Percentiles rank a stretch among this genome's conserved stretches.
phyloP scores from a whole-genome alignment of 2,329 filamentous ascomycete species.

The Exophiala mesophila region DNA sequence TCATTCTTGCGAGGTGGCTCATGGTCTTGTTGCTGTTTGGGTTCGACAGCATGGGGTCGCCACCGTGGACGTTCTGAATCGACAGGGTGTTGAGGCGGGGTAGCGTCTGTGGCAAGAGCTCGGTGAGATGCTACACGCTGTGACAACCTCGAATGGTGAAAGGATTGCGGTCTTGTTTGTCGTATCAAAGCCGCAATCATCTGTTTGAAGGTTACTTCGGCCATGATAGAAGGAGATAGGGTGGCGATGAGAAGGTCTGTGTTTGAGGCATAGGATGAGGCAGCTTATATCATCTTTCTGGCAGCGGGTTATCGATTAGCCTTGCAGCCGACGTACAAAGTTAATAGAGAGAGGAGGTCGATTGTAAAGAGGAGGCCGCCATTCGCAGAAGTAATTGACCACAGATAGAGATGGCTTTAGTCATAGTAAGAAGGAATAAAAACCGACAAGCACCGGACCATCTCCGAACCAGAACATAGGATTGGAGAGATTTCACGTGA shows the following conservation, averaged over 20 bases:
- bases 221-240: slow-evolving; percentile 16
- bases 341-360: too few species aligned
- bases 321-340: too few species aligned
- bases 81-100: slow-evolving; percentile 1
- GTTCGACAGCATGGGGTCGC: slow-evolving; percentile 20
- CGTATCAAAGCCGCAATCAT: slow-evolving; percentile 21
- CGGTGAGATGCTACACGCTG: not conserved
- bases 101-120: slow-evolving; percentile 5
- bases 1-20: slow-evolving; percentile 1
- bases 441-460: too few species aligned
- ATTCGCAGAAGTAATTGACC: too few species aligned
- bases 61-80: slow-evolving; percentile 16
- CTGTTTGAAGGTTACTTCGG: slow-evolving; percentile 21
- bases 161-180: slow-evolving; percentile 20
- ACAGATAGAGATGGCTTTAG: too few species aligned
- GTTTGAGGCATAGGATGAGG: slow-evolving; percentile 3
- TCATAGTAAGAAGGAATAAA: too few species aligned
- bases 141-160: slow-evolving; percentile 16
- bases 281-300: slow-evolving; percentile 6
- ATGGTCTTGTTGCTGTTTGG: not conserved
- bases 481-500: too few species aligned
- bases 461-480: too few species aligned
- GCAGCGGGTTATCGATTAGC: too few species aligned
- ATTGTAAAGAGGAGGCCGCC: too few species aligned
- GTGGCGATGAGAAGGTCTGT: not conserved